phyloP scores from a whole-genome alignment of 371 early-diverging fungal species.

The Mucor mucedo region DNA sequence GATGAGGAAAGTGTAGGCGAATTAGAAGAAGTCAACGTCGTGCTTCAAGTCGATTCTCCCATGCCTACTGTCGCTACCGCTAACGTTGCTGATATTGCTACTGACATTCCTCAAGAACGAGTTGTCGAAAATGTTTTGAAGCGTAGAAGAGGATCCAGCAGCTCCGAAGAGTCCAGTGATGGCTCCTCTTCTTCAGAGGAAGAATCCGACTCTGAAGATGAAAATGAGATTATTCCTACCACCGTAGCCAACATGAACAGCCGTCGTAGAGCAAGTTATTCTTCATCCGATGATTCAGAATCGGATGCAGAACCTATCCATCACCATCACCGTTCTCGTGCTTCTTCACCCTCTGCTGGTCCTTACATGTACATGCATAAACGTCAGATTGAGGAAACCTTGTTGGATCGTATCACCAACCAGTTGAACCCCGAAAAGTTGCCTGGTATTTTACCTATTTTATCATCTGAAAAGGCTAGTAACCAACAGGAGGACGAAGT shows the following conservation, averaged over 20 bases:
- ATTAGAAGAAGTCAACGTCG: neutral
- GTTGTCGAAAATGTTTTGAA: constrained; percentile 12
- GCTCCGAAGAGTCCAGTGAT: constrained; percentile 24
- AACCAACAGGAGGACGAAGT: constrained; percentile 43
- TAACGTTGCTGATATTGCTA: too few relatives aligned
- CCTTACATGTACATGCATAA: constrained; percentile 49
- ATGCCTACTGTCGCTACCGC: too few relatives aligned
- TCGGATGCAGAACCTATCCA: constrained; percentile 41
- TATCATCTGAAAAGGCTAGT: constrained; percentile 37
- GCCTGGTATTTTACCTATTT: constrained; percentile 53
- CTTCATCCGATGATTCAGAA: constrained; percentile 34
- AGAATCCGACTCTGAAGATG: constrained; percentile 29
- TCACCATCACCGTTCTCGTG: constrained; percentile 20
- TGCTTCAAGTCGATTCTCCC: too few relatives aligned
- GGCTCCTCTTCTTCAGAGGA: constrained; percentile 26
- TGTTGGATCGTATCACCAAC: constrained; percentile 51
- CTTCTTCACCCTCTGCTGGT: constrained; percentile 14
- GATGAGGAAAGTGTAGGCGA: constrained; percentile 12
- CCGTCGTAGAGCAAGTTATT: constrained; percentile 34
- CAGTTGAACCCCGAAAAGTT: constrained; percentile 47
- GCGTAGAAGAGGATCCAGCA: constrained; percentile 33
- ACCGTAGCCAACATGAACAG: constrained; percentile 45
- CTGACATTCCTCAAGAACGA: neutral
- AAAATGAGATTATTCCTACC: constrained; percentile 38
- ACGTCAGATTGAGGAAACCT: constrained; percentile 53